phyloP scores from a whole-genome alignment of 768 basidiomycete species.

The Boletus coccyginus region DNA sequence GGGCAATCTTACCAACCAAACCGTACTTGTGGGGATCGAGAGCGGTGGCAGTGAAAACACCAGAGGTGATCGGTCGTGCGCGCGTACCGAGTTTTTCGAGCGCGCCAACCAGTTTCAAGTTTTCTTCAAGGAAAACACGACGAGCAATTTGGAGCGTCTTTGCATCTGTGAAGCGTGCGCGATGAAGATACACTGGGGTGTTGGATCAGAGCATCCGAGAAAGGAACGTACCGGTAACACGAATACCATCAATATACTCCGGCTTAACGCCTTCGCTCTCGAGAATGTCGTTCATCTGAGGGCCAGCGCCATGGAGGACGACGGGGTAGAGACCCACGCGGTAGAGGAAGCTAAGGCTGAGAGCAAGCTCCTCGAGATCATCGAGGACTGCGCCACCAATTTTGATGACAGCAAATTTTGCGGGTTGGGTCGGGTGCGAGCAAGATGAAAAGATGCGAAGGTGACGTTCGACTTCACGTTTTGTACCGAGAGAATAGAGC shows the following conservation, averaged over 20 bases:
- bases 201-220: not conserved
- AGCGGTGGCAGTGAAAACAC: slow-evolving; percentile 96
- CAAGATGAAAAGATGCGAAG: slow-evolving; percentile 97
- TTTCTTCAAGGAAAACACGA: slow-evolving; percentile 95
- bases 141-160: slow-evolving; percentile 95
- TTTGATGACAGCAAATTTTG: slow-evolving; percentile 97
- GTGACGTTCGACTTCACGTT: slow-evolving; percentile 97
- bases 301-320: slow-evolving; percentile 94
- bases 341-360: slow-evolving; percentile 94
- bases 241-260: slow-evolving; percentile 96
- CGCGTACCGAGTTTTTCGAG: slow-evolving; percentile 94
- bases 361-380: slow-evolving; percentile 89
- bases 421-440: slow-evolving; percentile 82
- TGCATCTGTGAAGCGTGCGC: slow-evolving; percentile 64
- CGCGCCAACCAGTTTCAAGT: slow-evolving; percentile 89
- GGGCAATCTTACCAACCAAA: slow-evolving; percentile 92
- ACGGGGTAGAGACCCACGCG: slow-evolving; percentile 98
- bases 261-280: slow-evolving; percentile 91
- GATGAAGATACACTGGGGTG: not conserved
- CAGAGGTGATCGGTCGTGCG: slow-evolving; percentile 95
- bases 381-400: slow-evolving; percentile 95
- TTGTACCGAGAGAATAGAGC: slow-evolving; percentile 94
- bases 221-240: slow-evolving; percentile 76
- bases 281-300: slow-evolving; percentile 91
- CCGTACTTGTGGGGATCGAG: slow-evolving; percentile 94